Conservation (phyloP, 2,329 filamentous ascomycete genomes). For the Microdochium paspali region DNA sequence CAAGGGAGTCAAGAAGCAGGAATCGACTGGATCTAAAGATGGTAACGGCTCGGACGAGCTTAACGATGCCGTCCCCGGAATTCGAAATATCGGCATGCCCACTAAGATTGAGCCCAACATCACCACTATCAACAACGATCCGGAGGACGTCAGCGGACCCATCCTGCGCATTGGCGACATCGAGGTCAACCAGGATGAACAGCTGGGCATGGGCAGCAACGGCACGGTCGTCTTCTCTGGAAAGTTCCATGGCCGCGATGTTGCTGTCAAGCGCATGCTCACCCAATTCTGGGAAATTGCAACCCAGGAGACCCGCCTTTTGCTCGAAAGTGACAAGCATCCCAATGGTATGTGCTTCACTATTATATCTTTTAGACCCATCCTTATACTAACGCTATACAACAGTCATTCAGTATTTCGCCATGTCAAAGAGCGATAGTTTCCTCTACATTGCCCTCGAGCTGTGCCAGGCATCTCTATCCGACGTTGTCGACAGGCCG, state of each 20-base stretch:
- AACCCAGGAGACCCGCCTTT: conserved; percentile 80
- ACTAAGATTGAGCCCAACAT: conserved; percentile 52
- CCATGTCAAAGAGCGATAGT: conserved; percentile 76
- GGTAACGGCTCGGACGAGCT: conserved; percentile 28
- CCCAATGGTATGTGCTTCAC: conserved; percentile 53
- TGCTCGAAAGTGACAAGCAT: conserved; percentile 92
- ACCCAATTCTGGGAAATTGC: conserved; percentile 94
- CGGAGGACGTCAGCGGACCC: conserved; percentile 49
- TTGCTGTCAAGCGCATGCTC: conserved; percentile 94
- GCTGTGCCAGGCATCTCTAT: conserved; percentile 85
- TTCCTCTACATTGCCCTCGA: conserved; percentile 97
- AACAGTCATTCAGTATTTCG: conserved; percentile 89
- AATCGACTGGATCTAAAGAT: conserved; percentile 38
- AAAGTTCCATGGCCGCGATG: conserved; percentile 85
- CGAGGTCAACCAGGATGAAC: conserved; percentile 52
- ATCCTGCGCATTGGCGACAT: conserved; percentile 54
- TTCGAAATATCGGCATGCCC: conserved; percentile 46
- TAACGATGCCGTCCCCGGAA: conserved; percentile 48
- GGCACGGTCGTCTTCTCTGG: conserved; percentile 95
- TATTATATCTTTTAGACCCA: not conserved
- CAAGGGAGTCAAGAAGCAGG: conserved; percentile 44
- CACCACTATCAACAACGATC: conserved; percentile 44
- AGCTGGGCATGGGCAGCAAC: conserved; percentile 76
- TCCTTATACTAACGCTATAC: conserved; percentile 11
- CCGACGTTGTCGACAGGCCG: conserved; percentile 79